Base-by-base conservation (phyloP, 345 rosid genomes). In the Eucalyptus caleyi region DNA sequence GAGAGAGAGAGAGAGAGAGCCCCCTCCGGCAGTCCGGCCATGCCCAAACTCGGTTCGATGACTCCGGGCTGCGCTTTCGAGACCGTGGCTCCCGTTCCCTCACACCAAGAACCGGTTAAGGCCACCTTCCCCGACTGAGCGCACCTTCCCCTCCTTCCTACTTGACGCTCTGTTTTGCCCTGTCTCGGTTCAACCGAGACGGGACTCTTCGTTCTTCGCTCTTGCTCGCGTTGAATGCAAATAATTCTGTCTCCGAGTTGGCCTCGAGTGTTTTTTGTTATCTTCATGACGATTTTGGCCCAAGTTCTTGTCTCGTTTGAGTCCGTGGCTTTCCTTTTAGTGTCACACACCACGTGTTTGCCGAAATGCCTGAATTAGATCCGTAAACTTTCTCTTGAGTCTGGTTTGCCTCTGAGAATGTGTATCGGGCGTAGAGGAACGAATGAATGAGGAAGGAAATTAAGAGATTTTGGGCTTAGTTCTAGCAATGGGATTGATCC, bases 11-110 rank as follows among this genome's bases (percentile, higher is more conserved):
- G 21, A 16, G 54, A 18, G 53, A 50, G 53, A 50, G 3, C 15
- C 16, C 56, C 56, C 56, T 53, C 56, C 0, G 24, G 56, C 56
- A 53, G 24, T 53, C 56, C 24, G 56, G 56, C 24, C 56, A 7
- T 19, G 56, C 56, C 24, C 24, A 53, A 53, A 53, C 56, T 53
- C 10, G 24, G 56, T 19, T 53, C 56, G 56, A 53, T 53, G 56
- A 53, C 56, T 53, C 56, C 10, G 0, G 24, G 56, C 56, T 53
- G 9, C 21, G 1, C 3, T 16, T 0, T 50, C 54, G 23, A 1
- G 9, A 53, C 24, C 56, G 23, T 53, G 56, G 56, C 56, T 53
- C 56, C 23, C 56, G 23, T 53, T 53, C 56, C 56, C 56, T 51
- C 56, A 1, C 56, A 51, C 56, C 56, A 18, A 51, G 59, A 53